phyloP scores from a whole-genome alignment of 176 grass and related monocot species.

The Bolboschoenus planiculmis region DNA sequence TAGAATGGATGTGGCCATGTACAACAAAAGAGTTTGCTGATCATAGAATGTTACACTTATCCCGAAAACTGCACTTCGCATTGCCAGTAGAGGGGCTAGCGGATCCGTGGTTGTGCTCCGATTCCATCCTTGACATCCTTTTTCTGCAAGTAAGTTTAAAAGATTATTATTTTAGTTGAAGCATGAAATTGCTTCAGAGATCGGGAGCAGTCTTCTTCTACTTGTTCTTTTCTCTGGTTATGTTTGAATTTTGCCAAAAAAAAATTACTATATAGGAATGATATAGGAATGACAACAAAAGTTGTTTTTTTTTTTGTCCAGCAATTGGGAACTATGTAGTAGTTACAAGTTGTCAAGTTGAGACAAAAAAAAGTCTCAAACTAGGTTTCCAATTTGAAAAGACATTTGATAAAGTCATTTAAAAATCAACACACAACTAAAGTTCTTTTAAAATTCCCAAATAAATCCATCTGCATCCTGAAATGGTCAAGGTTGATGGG shows the following conservation, averaged over 20 bases:
- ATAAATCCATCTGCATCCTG: neutral
- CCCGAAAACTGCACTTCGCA: neutral
- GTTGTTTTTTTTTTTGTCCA: neutral
- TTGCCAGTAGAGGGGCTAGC: neutral
- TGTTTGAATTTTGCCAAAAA: neutral
- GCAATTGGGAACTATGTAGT: neutral
- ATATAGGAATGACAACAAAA: neutral
- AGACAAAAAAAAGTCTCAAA: neutral
- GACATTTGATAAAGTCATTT: neutral
- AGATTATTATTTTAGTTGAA: neutral
- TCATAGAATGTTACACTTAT: conserved; percentile 5
- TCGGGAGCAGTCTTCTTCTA: neutral
- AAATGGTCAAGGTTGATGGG: neutral
- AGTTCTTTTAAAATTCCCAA: neutral
- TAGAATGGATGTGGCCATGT: neutral
- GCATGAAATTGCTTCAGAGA: neutral
- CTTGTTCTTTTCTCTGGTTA: neutral
- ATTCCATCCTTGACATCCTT: neutral
- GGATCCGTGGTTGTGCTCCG: neutral
- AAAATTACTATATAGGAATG: too few species aligned
- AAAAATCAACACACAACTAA: neutral
- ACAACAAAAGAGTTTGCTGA: neutral
- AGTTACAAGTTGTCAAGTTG: neutral
- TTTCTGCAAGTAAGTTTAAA: neutral
- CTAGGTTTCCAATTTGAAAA: neutral